Evolutionary conservation across 345 rosid genomes (phyloP).

Genomic region (Rhodamnia argentea): DNA sequence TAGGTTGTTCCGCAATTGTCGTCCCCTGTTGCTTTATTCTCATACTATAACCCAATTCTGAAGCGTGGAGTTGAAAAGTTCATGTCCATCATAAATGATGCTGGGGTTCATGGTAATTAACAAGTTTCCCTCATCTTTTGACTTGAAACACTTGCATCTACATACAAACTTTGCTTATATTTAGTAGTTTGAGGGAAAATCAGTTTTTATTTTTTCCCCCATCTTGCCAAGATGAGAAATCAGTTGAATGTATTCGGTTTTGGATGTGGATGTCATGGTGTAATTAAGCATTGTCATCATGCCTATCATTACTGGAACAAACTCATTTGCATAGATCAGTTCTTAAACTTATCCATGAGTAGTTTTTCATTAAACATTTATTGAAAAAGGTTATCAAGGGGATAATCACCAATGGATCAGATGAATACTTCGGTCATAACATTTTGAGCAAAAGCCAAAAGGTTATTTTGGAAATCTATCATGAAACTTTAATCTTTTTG

Average conservation of each 20-base stretch:
- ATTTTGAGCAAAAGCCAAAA: neutral
- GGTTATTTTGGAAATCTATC: neutral
- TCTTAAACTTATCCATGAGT: neutral
- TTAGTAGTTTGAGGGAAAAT: neutral
- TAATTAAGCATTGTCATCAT: neutral
- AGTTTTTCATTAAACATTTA: neutral
- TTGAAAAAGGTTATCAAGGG: neutral
- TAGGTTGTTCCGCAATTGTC: conserved; percentile 85
- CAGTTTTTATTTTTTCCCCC: neutral
- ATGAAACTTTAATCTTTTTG: neutral
- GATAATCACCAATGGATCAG: neutral
- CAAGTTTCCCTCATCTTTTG: neutral
- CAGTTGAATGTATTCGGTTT: neutral
- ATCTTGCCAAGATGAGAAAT: neutral
- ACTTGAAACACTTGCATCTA: neutral
- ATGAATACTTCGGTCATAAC: neutral
- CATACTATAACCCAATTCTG: conserved; percentile 91
- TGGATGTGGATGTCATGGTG: neutral
- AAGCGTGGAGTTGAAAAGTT: conserved; percentile 59
- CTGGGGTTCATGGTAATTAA: conserved; percentile 66
- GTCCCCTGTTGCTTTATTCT: conserved; percentile 85
- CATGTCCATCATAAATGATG: conserved; percentile 52
- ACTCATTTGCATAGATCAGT: neutral
- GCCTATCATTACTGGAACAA: neutral
- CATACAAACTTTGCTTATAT: neutral